A percentile compares a stretch with the other conserved stretches of the same genome.
phyloP scores from a whole-genome alignment of 768 basidiomycete species.

The Boletales sp. region DNA sequence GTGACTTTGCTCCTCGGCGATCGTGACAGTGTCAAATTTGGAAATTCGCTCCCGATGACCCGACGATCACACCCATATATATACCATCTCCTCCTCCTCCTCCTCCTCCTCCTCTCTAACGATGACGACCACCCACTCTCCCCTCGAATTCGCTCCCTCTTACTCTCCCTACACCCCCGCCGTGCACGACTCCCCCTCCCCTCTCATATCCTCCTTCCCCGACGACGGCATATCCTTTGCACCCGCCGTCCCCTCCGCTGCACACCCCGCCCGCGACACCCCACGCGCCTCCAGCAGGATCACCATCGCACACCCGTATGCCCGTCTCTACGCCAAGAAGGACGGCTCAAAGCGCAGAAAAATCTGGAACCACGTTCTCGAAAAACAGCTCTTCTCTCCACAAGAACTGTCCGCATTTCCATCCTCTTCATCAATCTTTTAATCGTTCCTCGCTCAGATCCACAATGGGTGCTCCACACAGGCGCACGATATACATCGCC shows the following conservation, averaged over 20 bases:
- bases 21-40: neutral
- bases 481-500: slow-evolving; percentile 68
- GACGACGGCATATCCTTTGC: slow-evolving; percentile 22
- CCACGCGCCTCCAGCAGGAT: slow-evolving; percentile 23
- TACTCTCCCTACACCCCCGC: neutral
- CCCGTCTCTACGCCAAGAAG: slow-evolving; percentile 63
- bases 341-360: slow-evolving; percentile 63
- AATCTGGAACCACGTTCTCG: slow-evolving; percentile 76
- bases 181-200: neutral
- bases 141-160: slow-evolving; percentile 9
- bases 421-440: neutral
- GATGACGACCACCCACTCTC: slow-evolving; percentile 17
- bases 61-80: slow-evolving; percentile 17
- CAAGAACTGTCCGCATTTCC: slow-evolving; percentile 54
- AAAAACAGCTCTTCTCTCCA: slow-evolving; percentile 65
- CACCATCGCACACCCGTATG: slow-evolving; percentile 61
- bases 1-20: neutral
- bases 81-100: too few species aligned
- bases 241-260: slow-evolving; percentile 6
- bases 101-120: too few species aligned
- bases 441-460: slow-evolving; percentile 37
- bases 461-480: slow-evolving; percentile 60
- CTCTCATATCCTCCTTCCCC: slow-evolving; percentile 13
- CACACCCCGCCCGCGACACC: slow-evolving; percentile 8
- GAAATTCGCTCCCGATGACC: neutral